Percentiles rank a stretch among this genome's conserved stretches.
phyloP scores from a whole-genome alignment of 2,329 filamentous ascomycete species.

The Amauroascus verrucosus region DNA sequence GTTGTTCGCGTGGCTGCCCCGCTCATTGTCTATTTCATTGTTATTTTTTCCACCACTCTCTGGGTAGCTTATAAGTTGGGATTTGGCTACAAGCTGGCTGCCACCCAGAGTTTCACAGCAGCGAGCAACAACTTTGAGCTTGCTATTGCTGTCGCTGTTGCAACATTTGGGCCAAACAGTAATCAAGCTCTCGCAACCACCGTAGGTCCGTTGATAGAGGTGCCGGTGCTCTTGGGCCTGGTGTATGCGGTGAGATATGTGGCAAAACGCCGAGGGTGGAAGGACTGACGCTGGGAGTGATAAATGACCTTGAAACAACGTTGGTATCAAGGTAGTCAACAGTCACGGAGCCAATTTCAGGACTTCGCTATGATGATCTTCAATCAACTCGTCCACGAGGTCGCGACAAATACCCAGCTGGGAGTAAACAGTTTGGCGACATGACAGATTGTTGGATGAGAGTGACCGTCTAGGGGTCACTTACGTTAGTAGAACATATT shows the following conservation, averaged over 20 bases:
- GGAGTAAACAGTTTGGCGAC: too few species aligned
- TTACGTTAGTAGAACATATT: too few species aligned
- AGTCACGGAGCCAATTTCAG: too few species aligned
- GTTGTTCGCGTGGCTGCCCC: conserved; percentile 74
- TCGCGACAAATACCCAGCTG: too few species aligned
- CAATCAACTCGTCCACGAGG: too few species aligned
- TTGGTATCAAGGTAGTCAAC: too few species aligned
- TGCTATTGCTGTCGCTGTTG: conserved; percentile 77
- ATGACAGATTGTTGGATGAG: too few species aligned
- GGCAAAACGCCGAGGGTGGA: conserved; percentile 23
- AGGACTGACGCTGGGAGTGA: conserved; percentile 16
- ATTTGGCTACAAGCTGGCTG: conserved; percentile 59
- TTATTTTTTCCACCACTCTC: conserved; percentile 64
- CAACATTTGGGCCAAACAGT: conserved; percentile 65
- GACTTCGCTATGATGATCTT: too few species aligned
- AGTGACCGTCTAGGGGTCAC: too few species aligned
- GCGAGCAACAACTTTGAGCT: conserved; percentile 91
- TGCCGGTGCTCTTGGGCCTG: conserved; percentile 65
- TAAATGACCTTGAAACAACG: not conserved
- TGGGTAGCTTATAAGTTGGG: conserved; percentile 53
- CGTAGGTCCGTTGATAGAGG: conserved; percentile 76
- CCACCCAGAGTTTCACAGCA: conserved; percentile 77
- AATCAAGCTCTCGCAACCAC: conserved; percentile 73
- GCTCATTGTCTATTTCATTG: conserved; percentile 66
- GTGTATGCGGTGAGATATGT: conserved; percentile 61